phyloP scores from a whole-genome alignment of 345 rosid species.

The Erucastrum elatum region DNA sequence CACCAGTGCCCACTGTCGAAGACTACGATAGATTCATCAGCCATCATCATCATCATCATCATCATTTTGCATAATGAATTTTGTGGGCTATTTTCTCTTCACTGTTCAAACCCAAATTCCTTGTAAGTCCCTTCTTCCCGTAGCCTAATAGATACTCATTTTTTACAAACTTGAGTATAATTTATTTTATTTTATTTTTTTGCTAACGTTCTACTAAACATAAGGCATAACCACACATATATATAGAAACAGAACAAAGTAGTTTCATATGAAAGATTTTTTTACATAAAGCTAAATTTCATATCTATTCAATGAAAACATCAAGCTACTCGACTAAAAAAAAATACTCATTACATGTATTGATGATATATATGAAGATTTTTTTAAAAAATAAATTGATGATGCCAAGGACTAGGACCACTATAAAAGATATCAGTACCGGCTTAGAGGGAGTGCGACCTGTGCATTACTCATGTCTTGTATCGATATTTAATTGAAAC shows the following conservation, averaged over 20 bases:
- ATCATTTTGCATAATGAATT: slow-evolving; percentile 21
- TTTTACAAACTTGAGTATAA: neutral
- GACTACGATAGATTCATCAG: slow-evolving; percentile 27
- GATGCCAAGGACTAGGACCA: slow-evolving; percentile 44
- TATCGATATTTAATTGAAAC: slow-evolving; percentile 36
- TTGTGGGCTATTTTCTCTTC: slow-evolving; percentile 30
- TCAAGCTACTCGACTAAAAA: slow-evolving; percentile 19
- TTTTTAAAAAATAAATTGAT: neutral
- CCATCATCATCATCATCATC: slow-evolving; percentile 37
- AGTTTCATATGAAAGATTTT: neutral
- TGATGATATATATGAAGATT: slow-evolving; percentile 31
- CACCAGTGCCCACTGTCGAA: slow-evolving; percentile 25
- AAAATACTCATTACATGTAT: slow-evolving; percentile 27
- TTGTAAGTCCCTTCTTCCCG: slow-evolving; percentile 14
- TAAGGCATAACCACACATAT: neutral
- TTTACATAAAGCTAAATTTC: neutral
- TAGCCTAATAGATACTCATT: slow-evolving; percentile 24
- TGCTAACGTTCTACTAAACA: neutral
- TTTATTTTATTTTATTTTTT: neutral
- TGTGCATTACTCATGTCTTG: slow-evolving; percentile 35
- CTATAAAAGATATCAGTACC: slow-evolving; percentile 16
- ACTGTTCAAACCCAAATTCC: slow-evolving; percentile 32
- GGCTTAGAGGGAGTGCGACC: too few species aligned
- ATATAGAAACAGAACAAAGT: neutral
- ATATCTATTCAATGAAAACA: neutral